These are phyloP conservation scores for Potentilla sterilis DNA, from an alignment of 306 rosid genomes.

Conservation along the genomic window DNA sequence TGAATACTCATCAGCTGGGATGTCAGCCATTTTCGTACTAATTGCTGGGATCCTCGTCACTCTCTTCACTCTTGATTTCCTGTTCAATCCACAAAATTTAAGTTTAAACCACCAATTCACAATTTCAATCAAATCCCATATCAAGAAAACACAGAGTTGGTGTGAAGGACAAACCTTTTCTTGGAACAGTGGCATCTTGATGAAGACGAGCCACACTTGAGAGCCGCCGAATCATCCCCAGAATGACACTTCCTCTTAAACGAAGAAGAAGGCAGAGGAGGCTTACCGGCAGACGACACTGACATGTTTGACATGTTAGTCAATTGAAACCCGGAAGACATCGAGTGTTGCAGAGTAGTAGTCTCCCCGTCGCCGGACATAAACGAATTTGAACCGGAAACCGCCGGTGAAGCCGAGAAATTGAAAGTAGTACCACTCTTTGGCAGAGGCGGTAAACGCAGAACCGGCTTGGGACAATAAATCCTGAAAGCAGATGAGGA, in stretches of 20 bases:
- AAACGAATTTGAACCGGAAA: conserved; percentile 51
- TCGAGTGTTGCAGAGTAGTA: conserved; percentile 34
- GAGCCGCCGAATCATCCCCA: conserved; percentile 31
- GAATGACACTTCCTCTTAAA: conserved; percentile 67
- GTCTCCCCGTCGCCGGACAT: conserved; percentile 53
- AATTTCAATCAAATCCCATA: background rate
- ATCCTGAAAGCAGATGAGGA: conserved; percentile 49
- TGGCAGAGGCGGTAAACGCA: conserved; percentile 48
- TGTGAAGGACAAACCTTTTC: conserved; percentile 42
- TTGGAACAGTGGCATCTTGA: conserved; percentile 71
- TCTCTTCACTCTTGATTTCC: conserved; percentile 59
- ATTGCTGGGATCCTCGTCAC: conserved; percentile 70
- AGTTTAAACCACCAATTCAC: background rate
- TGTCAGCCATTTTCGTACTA: conserved; percentile 66
- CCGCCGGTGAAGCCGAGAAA: conserved; percentile 39
- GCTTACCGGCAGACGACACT: conserved; percentile 48
- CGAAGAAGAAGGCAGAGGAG: conserved; percentile 54
- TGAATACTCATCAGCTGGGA: conserved; percentile 73
- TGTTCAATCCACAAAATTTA: conserved; percentile 23
- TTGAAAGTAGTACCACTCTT: conserved; percentile 32
- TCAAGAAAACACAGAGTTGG: background rate
- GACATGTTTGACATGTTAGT: conserved; percentile 52
- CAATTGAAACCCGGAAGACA: conserved; percentile 60
- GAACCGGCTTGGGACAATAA: conserved; percentile 46
- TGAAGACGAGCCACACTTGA: conserved; percentile 53